These are phyloP conservation scores for Aureobasidium sp. DNA, from an alignment of 2,329 filamentous ascomycete genomes.

Conservation along the genomic window DNA sequence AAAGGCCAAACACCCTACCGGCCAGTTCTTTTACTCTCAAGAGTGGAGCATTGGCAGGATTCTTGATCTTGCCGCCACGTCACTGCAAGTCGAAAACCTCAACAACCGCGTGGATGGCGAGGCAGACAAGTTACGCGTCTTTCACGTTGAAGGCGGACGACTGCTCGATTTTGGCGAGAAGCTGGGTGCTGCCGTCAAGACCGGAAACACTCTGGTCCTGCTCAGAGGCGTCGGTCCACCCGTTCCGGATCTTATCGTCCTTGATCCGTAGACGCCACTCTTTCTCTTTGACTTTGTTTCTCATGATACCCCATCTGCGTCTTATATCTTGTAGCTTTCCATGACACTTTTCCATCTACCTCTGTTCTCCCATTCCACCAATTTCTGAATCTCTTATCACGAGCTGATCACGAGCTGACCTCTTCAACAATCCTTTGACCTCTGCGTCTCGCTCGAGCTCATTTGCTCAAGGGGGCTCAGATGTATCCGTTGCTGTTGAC, in stretches of 20 bases:
- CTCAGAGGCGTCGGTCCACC: conserved; percentile 78
- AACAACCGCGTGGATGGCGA: conserved; percentile 74
- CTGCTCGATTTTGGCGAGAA: conserved; percentile 85
- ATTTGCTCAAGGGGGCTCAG: conserved; percentile 2
- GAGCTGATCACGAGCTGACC: too few species aligned
- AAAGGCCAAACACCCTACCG: conserved; percentile 68
- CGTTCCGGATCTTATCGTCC: conserved; percentile 61
- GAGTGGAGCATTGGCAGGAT: conserved; percentile 88
- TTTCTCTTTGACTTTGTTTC: neutral
- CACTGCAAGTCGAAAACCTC: conserved; percentile 71
- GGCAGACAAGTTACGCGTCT: conserved; percentile 75
- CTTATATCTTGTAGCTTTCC: neutral
- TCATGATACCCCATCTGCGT: conserved; percentile 8
- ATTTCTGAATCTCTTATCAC: neutral
- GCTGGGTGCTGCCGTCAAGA: conserved; percentile 64
- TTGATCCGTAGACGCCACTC: neutral
- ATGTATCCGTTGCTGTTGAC: conserved; percentile 12
- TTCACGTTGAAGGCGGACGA: conserved; percentile 85
- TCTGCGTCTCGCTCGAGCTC: neutral
- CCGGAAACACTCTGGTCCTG: conserved; percentile 84
- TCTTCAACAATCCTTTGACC: neutral
- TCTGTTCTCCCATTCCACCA: neutral
- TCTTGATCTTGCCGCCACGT: conserved; percentile 69
- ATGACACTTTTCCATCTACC: neutral
- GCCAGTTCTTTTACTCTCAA: conserved; percentile 44